Evolutionary conservation across 495 filamentous ascomycete species (phyloP).

Genomic region (Neurospora sp.): DNA sequence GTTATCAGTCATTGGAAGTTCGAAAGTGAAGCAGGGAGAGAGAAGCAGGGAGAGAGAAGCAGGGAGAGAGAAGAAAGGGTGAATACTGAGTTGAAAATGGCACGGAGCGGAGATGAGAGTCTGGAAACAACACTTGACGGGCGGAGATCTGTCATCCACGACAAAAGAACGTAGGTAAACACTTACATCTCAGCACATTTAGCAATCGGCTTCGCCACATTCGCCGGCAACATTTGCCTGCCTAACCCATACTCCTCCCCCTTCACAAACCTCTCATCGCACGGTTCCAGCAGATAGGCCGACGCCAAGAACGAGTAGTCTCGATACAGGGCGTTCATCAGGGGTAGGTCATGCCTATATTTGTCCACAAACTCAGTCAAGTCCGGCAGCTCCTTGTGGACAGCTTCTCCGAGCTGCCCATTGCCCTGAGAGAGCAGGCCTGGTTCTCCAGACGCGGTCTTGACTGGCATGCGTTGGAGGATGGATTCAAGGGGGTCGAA

Average conservation of each 20-base stretch:
- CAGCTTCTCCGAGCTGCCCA: slow-evolving; percentile 52
- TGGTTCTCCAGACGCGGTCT: slow-evolving; percentile 53
- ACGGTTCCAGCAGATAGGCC: slow-evolving; percentile 89
- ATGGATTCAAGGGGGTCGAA: slow-evolving; percentile 61
- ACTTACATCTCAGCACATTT: slow-evolving; percentile 71
- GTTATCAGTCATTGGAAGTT: not conserved
- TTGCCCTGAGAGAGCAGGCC: slow-evolving; percentile 62
- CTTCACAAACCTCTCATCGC: slow-evolving; percentile 60
- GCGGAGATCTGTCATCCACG: not conserved
- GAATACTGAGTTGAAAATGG: not conserved
- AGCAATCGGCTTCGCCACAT: slow-evolving; percentile 64
- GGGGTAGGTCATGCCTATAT: slow-evolving; percentile 55
- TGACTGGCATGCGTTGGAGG: slow-evolving; percentile 64
- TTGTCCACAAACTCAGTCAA: slow-evolving; percentile 60
- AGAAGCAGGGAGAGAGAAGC: not conserved
- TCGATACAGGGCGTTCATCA: slow-evolving; percentile 73
- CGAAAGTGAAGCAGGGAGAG: not conserved
- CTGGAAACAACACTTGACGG: too few species aligned
- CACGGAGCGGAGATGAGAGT: slow-evolving; percentile 1
- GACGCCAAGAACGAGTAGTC: slow-evolving; percentile 87
- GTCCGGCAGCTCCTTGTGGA: slow-evolving; percentile 59
- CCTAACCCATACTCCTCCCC: slow-evolving; percentile 67
- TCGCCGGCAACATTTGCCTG: slow-evolving; percentile 55
- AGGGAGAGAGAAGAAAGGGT: not conserved
- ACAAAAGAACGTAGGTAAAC: not conserved